These are phyloP conservation scores for Eragrostis tef DNA, from an alignment of 202 grass and related monocot species.

Conservation along the genomic window DNA sequence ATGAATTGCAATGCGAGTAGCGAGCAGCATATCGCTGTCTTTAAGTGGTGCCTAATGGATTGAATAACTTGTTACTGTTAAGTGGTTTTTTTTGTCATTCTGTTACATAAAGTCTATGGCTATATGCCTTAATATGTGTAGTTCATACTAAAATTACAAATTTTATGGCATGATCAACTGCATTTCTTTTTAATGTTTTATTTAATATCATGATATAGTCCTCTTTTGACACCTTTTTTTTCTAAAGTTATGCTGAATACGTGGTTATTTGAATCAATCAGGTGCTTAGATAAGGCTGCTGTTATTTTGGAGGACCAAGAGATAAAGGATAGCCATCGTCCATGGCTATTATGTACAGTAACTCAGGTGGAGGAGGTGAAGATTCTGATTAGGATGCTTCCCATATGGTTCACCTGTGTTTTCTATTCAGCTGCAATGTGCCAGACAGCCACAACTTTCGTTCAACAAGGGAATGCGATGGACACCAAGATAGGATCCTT, in stretches of 20 bases:
- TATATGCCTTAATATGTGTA: background rate
- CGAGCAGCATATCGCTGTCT: background rate
- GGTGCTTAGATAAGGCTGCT: slow-evolving; percentile 88
- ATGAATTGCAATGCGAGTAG: background rate
- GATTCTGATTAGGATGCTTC: slow-evolving; percentile 74
- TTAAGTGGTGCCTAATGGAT: background rate
- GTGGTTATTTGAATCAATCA: slow-evolving; percentile 43
- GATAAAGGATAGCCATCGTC: slow-evolving; percentile 29
- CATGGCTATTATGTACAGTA: slow-evolving; percentile 60
- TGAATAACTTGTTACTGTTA: background rate
- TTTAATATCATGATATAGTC: background rate
- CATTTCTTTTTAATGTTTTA: background rate
- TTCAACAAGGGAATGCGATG: slow-evolving; percentile 85
- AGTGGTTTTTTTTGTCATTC: background rate
- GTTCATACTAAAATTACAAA: background rate
- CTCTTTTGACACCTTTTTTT: background rate
- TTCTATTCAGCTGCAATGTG: slow-evolving; percentile 67
- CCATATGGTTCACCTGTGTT: slow-evolving; percentile 77
- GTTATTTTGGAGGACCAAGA: slow-evolving; percentile 62
- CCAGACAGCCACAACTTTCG: slow-evolving; percentile 82
- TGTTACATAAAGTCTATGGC: background rate
- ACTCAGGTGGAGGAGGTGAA: slow-evolving; percentile 88
- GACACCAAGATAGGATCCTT: slow-evolving; percentile 70
- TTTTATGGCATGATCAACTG: background rate
- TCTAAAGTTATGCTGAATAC: slow-evolving; percentile 2